Evolutionary conservation across 768 basidiomycete genomes (phyloP), one percentile per base, ranked within the genome.

Genomic region (Russula sp.): DNA sequence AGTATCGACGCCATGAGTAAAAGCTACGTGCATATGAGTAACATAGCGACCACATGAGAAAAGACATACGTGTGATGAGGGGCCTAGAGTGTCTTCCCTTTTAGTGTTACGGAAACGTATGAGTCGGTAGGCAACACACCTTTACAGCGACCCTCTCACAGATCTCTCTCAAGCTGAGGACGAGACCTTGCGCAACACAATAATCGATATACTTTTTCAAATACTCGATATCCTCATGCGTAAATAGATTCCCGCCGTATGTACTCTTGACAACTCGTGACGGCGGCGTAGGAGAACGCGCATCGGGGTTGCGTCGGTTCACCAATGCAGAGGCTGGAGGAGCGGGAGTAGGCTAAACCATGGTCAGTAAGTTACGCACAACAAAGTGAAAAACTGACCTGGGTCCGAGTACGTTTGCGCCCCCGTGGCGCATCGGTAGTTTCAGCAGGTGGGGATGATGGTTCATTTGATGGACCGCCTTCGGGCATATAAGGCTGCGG

Each of bases 1-100:
- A 94, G 71, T 93, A 94, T 50, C 92, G 84, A 46, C 92, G 83
- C 92, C 92, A 94, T 1, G 91, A 93, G 72, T 92, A 93, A 73
- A 93, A 93, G 13, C 90, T 92, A 60, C 18, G 11, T 49, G 24
- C 24, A 59, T 24, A 46, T 63, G 57, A 66, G 57, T 46, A 32
- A 54, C 62, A 30, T 50, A 16, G 22, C 11, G 44, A 49, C 22
- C 30, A 49, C n/a, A 46, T 64, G 30, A 48, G 26, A 18, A 38
- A 46, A 56, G 46, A 67, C 85, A 70, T 77, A 91, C 89, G 92
- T 92, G 75, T 94, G 92, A 74, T 94, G 92, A 20, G 92, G 91
- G 30, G 92, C 91, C 88, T 90, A 68, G 49, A 64, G 42, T 22
- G 14, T 24, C 28, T 40, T 34, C 16, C n/a, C 22, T 30, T 55